Evolutionary conservation across 2,329 filamentous ascomycete genomes (phyloP), one percentile per base, ranked within the genome.

Genomic region (Fusarium compactum): DNA sequence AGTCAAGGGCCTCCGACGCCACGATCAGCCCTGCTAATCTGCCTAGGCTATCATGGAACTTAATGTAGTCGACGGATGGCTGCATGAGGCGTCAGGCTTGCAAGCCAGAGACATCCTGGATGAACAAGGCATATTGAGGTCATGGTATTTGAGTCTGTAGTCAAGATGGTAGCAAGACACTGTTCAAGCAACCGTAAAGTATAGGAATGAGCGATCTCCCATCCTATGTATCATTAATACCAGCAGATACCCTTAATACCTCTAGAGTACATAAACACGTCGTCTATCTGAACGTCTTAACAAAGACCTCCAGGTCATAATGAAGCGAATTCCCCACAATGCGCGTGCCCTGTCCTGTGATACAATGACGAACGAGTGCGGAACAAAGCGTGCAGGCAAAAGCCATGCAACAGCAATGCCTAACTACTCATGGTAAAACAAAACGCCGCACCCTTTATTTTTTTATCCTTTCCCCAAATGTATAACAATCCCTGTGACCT

Each of bases 401-500:
- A 66, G 63, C 62, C 51, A 41, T 51, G 48, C 43, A 18, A 54
- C 34, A 30, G 58, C 20, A 60, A 52, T 25, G 27, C 20, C 51
- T 51, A 44, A 50, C 53, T 47, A 44, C 62, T 47, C 61, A 47
- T 58, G 50, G 51, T 47, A 70, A 76, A 71, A 63, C 65, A 74
- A 76, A 76, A 76, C 74, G 74, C 74, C 74, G 61, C 69, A 60
- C 56, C 55, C 66, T 58, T 66, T 68, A 67, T 72, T 69, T 67
- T 59, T 64, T 58, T 54, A 41, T 38, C 70, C 68, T 56, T 25
- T 45, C 62, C 61, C 57, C 55, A 29, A 60, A 58, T 66, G 52
- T 64, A 48, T 52, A 67, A 60, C 20, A 52, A 70, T 53, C 62
- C 62, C 62, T 45, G n/a, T 62, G 56, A 70, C 62, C 58, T 59